Evolutionary conservation across 768 basidiomycete genomes (phyloP), one percentile per base, ranked within the genome.

Genomic region (Chalciporus piperatus): DNA sequence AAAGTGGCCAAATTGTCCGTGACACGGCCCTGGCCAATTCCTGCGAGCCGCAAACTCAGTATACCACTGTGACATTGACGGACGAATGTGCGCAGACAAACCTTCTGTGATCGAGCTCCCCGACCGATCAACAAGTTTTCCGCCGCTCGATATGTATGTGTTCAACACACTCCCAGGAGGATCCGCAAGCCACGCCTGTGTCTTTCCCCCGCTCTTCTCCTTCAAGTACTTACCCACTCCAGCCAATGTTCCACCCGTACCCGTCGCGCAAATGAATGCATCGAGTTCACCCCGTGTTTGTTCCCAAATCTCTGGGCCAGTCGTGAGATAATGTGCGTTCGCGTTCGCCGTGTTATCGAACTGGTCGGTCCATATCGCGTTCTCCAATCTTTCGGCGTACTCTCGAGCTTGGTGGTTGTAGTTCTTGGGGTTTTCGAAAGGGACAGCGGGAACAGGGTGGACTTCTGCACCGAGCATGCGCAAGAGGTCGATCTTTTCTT

Each of bases 381-480:
- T 97, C 2, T 76, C 72, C 20, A 86, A 67, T 14, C 74, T 72
- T 37, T 80, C 78, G 32, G 97, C 96, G 55, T 85, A 89, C 57
- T 93, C 89, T 41, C 86, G 84, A 23, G 97, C 97, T 72, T 95
- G 93, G 73, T 98, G 97, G 69, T 99, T 99, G 76, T 98, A 99
- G 74, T 99, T 98, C 54, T 77, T 69, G 6, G 95, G 93, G 70
- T 99, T 85, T 62, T 98, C 94, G 67, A 89, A 98, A 11, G 97
- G 85, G 28, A 99, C 97, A 2, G 96, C 95, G 16, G 97, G 93
- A 2, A 99, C 97, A 30, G 97, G 90, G 62, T 91, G 77, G 30
- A 99, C 96, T 60, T 98, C 96, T 5, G 97, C 96, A 25, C 97
- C 97, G 20, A 99, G 81, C 96, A 99, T 96, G 48, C 86, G 85